A percentile compares a stretch with the other conserved stretches of the same genome.
phyloP scores from a whole-genome alignment of 352 stramenopile species.

The Phytophthora nicotianae region DNA sequence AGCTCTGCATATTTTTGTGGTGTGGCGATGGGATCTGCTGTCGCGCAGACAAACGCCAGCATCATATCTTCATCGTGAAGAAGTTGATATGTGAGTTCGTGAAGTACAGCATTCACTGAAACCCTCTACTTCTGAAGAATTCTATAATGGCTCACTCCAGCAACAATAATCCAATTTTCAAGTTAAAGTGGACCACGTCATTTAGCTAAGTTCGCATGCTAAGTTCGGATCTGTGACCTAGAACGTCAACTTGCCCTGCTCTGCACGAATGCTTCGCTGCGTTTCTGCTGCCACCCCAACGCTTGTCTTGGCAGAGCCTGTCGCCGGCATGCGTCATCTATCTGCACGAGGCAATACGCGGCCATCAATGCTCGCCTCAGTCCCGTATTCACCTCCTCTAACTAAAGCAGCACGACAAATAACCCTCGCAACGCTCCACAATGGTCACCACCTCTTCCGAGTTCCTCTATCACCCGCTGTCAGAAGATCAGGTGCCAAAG shows the following conservation, averaged over 20 bases:
- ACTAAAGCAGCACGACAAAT: constrained; percentile 8
- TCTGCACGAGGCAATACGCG: constrained; percentile 24
- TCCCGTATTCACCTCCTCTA: constrained; percentile 25
- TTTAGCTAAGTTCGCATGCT: constrained; percentile 8
- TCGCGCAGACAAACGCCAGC: constrained; percentile 14
- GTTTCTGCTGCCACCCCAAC: constrained; percentile 28
- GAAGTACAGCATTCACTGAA: neutral
- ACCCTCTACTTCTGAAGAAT: too few species aligned
- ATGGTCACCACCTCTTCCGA: constrained; percentile 35
- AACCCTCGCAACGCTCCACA: constrained; percentile 3
- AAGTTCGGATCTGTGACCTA: constrained; percentile 27
- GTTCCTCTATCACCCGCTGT: constrained; percentile 75
- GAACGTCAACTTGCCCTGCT: constrained; percentile 14
- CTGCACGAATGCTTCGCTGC: constrained; percentile 24
- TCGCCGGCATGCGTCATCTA: constrained; percentile 17
- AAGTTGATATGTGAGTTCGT: neutral
- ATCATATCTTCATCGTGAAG: neutral
- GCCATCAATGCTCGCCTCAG: constrained; percentile 9
- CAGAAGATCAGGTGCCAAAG: constrained; percentile 64
- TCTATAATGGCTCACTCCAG: too few species aligned
- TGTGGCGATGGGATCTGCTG: constrained; percentile 9
- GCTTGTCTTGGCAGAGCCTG: constrained; percentile 16
- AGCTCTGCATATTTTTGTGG: constrained; percentile 26
- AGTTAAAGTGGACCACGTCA: constrained; percentile 16
- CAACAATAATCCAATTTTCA: too few species aligned